These are phyloP conservation scores for Aspergillus texensis DNA, from an alignment of 2,329 filamentous ascomycete genomes.

Conservation along the genomic window DNA sequence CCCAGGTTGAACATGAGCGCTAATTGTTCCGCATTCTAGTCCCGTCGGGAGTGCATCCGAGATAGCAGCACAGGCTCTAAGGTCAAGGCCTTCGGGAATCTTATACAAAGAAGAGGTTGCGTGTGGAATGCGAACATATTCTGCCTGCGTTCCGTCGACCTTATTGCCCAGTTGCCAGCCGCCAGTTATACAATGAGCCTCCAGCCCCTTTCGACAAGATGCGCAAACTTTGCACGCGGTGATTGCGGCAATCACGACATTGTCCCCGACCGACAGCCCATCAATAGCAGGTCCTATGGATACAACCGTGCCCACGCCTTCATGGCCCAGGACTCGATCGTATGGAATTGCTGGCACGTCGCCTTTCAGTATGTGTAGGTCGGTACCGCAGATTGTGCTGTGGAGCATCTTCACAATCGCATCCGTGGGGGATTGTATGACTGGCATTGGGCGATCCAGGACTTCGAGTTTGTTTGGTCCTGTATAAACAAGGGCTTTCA, in stretches of 20 bases:
- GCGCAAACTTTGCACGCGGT: conserved; percentile 55
- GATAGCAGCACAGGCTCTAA: conserved; percentile 52
- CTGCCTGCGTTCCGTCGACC: conserved; percentile 59
- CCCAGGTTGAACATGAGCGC: conserved; percentile 56
- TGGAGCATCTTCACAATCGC: conserved; percentile 54
- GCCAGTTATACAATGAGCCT: conserved; percentile 55
- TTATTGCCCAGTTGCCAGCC: conserved; percentile 60
- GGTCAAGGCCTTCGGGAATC: conserved; percentile 47
- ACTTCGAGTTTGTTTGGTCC: conserved; percentile 38
- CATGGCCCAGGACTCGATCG: conserved; percentile 56
- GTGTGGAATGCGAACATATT: conserved; percentile 57
- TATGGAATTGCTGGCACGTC: conserved; percentile 53
- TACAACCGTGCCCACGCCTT: conserved; percentile 56
- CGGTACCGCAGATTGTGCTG: conserved; percentile 57
- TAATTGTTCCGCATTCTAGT: conserved; percentile 57
- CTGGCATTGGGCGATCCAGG: conserved; percentile 47
- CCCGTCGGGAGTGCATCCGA: conserved; percentile 62
- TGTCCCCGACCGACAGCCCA: conserved; percentile 52
- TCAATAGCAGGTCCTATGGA: conserved; percentile 49
- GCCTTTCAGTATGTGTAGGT: conserved; percentile 60
- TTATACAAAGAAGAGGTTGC: conserved; percentile 53
- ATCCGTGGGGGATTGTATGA: conserved; percentile 46
- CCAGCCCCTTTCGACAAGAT: conserved; percentile 56
- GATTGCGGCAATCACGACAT: conserved; percentile 57
- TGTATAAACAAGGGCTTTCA: conserved; percentile 54